phyloP scores from a whole-genome alignment of 2,329 filamentous ascomycete species.

The Sclerotinia nivalis region DNA sequence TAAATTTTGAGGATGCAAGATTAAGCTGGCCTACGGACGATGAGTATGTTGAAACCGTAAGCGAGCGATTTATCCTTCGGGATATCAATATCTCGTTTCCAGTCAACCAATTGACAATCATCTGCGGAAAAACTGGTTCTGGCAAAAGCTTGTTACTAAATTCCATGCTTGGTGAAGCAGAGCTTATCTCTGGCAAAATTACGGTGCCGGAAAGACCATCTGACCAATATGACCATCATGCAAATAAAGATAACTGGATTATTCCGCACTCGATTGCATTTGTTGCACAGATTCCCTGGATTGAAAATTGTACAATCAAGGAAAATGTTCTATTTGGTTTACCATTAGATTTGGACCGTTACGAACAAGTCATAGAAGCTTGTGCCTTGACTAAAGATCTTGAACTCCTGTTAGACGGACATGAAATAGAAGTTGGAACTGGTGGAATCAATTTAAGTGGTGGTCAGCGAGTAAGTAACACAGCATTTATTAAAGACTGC shows the following conservation, averaged over 20 bases:
- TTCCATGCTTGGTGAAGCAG: constrained; percentile 72
- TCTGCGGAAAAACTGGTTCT: constrained; percentile 73
- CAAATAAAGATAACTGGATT: constrained; percentile 64
- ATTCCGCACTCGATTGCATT: constrained; percentile 67
- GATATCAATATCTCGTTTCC: constrained; percentile 68
- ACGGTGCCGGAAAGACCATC: constrained; percentile 52
- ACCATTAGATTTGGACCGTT: constrained; percentile 65
- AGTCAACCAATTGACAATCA: constrained; percentile 65
- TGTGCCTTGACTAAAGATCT: constrained; percentile 75
- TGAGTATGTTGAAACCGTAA: constrained; percentile 20
- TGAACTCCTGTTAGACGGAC: constrained; percentile 70
- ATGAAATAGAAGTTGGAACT: constrained; percentile 75
- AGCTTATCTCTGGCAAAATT: constrained; percentile 63
- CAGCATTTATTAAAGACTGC: neutral
- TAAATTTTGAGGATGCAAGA: constrained; percentile 65
- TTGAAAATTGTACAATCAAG: constrained; percentile 74
- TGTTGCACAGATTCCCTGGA: constrained; percentile 79
- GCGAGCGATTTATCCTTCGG: constrained; percentile 58
- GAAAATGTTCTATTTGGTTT: constrained; percentile 77
- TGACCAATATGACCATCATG: constrained; percentile 57
- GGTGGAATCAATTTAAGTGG: constrained; percentile 82
- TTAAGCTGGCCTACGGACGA: constrained; percentile 58
- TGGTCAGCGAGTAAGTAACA: constrained; percentile 54
- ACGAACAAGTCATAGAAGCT: constrained; percentile 65
- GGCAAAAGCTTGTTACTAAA: constrained; percentile 75